Percentiles rank a stretch among this genome's conserved stretches.
Conservation (phyloP, 352 stramenopile species). For the Pythium insidiosum region DNA sequence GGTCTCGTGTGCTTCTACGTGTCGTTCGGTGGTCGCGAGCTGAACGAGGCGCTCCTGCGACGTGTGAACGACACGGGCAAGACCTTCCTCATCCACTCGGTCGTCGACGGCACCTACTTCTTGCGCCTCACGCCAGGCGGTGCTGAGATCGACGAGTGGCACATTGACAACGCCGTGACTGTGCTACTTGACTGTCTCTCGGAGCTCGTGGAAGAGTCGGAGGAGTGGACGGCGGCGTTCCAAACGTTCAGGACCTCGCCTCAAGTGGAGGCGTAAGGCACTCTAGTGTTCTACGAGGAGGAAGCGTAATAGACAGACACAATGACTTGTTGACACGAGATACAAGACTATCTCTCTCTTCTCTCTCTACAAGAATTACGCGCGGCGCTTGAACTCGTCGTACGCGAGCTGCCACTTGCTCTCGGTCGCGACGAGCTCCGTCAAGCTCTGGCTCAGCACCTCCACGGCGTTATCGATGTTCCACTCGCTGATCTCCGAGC, state of each 20-base stretch:
- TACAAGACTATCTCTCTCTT: no score
- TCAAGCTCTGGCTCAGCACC: conserved; percentile 23
- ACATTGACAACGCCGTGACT: conserved; percentile 32
- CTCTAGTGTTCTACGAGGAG: not conserved
- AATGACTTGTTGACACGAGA: no score
- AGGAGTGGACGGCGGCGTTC: conserved; percentile 24
- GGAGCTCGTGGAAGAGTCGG: conserved; percentile 18
- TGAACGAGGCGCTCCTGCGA: conserved; percentile 41
- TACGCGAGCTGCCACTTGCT: conserved; percentile 23
- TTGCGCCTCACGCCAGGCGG: conserved; percentile 43
- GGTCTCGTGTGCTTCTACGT: conserved; percentile 58
- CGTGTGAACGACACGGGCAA: conserved; percentile 50
- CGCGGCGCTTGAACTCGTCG: not conserved
- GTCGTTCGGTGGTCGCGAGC: conserved; percentile 28
- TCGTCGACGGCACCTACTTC: conserved; percentile 43
- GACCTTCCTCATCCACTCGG: conserved; percentile 55
- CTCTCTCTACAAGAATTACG: no score
- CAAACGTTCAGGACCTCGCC: no score
- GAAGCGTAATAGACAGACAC: no score
- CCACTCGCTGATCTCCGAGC: conserved; percentile 33
- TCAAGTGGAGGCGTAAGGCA: not conserved
- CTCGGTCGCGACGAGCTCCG: conserved; percentile 19
- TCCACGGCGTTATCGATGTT: conserved; percentile 34
- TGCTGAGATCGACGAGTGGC: conserved; percentile 32
- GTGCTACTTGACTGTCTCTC: conserved; percentile 23